These are phyloP conservation scores for Globisporangium carolinianum DNA, from an alignment of 352 stramenopile genomes.

Conservation along the genomic window DNA sequence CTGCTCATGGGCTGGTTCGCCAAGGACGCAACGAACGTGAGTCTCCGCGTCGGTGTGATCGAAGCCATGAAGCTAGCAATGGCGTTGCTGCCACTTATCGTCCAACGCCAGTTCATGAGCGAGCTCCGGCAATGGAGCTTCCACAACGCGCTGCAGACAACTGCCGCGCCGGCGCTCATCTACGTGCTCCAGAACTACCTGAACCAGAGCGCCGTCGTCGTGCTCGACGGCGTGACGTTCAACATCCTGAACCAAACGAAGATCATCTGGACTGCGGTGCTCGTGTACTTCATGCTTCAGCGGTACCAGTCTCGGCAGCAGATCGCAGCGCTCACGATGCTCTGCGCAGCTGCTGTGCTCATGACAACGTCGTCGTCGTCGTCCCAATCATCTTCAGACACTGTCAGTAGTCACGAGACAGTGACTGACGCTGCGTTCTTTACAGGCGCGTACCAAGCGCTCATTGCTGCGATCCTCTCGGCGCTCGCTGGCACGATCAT, in stretches of 20 bases:
- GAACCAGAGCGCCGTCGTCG: conserved; percentile 70
- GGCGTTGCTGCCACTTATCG: conserved; percentile 50
- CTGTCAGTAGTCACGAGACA: not conserved
- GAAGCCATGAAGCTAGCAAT: conserved; percentile 67
- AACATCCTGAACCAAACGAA: conserved; percentile 87
- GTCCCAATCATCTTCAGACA: no score
- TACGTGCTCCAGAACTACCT: conserved; percentile 82
- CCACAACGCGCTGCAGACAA: conserved; percentile 50
- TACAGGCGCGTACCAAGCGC: conserved; percentile 63
- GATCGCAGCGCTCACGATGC: conserved; percentile 55
- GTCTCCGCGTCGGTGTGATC: conserved; percentile 69
- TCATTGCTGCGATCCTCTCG: conserved; percentile 67
- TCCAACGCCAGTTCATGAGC: conserved; percentile 31
- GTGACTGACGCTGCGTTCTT: conserved; percentile 39
- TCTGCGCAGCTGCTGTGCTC: conserved; percentile 66
- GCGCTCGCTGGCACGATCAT: conserved; percentile 73
- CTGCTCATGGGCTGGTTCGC: conserved; percentile 76
- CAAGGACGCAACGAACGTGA: conserved; percentile 43
- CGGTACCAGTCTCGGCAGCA: conserved; percentile 64
- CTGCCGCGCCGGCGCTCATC: conserved; percentile 62
- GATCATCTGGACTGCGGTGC: conserved; percentile 81
- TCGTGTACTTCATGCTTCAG: conserved; percentile 75
- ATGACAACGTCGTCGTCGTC: conserved; percentile 46
- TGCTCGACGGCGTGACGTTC: conserved; percentile 76
- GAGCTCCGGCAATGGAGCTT: conserved; percentile 69